phyloP scores from a whole-genome alignment of 2,329 filamentous ascomycete genomes.

The Coleophoma cylindrospora region DNA sequence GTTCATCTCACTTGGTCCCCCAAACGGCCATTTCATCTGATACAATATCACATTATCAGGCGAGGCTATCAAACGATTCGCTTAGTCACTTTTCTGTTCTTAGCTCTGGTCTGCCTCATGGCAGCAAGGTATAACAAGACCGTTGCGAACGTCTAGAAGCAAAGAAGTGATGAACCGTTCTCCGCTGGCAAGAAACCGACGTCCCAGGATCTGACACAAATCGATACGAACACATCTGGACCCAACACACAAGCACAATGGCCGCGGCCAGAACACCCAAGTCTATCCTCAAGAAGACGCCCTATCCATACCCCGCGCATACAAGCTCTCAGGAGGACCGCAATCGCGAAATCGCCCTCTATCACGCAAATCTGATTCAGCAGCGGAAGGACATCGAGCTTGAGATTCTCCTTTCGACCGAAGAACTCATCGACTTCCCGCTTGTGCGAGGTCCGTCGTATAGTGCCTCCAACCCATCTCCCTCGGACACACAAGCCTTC shows the following conservation, averaged over 20 bases:
- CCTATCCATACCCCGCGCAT: slow-evolving; percentile 32
- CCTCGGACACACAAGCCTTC: slow-evolving; percentile 60
- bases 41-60: no score
- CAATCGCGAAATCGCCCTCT: slow-evolving; percentile 62
- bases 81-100: no score
- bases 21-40: no score
- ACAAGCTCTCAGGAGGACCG: slow-evolving; percentile 38
- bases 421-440: slow-evolving; percentile 38
- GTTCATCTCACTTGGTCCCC: no score
- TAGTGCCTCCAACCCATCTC: slow-evolving; percentile 46
- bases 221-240: not conserved
- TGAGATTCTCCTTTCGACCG: slow-evolving; percentile 69
- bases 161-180: no score
- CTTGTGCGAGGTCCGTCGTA: slow-evolving; percentile 38
- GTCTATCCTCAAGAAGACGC: slow-evolving; percentile 57
- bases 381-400: slow-evolving; percentile 74
- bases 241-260: slow-evolving; percentile 14
- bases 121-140: no score
- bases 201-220: not conserved
- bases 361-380: slow-evolving; percentile 80
- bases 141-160: not conserved
- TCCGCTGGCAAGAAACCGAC: no score
- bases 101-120: no score
- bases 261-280: slow-evolving; percentile 32
- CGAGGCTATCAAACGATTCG: no score